phyloP scores from a whole-genome alignment of 805 yeast genomes.

The Saccharomycopsis fibuligera region DNA sequence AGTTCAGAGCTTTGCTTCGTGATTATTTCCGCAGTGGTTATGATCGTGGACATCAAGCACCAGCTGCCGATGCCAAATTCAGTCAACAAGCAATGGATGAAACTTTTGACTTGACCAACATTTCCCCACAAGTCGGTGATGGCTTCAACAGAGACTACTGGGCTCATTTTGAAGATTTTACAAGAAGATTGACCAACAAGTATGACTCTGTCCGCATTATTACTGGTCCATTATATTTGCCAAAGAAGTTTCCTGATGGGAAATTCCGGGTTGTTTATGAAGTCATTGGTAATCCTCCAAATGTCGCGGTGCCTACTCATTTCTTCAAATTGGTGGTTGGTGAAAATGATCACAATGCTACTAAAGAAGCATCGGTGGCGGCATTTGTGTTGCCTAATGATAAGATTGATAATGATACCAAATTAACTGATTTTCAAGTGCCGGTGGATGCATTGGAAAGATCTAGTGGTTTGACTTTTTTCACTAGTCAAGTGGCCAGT shows the following conservation, averaged over 20 bases:
- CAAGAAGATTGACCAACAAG: conserved; percentile 64
- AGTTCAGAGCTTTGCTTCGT: conserved; percentile 66
- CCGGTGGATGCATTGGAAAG: conserved; percentile 88
- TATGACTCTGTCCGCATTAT: conserved; percentile 77
- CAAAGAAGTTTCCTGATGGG: conserved; percentile 74
- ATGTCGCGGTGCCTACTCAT: conserved; percentile 95
- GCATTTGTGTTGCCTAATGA: conserved; percentile 94
- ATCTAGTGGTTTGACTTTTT: conserved; percentile 75
- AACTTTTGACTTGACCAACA: conserved; percentile 83
- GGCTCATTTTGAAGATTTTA: conserved; percentile 93
- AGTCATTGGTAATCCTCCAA: conserved; percentile 94
- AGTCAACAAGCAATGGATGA: conserved; percentile 91
- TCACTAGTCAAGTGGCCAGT: conserved; percentile 62
- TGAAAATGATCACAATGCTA: conserved; percentile 35
- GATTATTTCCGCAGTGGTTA: conserved; percentile 95
- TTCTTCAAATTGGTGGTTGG: conserved; percentile 89
- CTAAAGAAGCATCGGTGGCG: conserved; percentile 59
- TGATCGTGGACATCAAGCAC: conserved; percentile 96
- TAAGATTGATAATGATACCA: conserved; percentile 62
- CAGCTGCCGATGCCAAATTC: conserved; percentile 95
- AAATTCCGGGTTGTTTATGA: conserved; percentile 82
- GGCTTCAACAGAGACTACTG: conserved; percentile 97
- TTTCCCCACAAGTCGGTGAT: conserved; percentile 95
- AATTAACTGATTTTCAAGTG: conserved; percentile 71
- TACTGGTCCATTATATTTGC: conserved; percentile 91